Evolutionary conservation across 306 rosid species (phyloP).

Genomic region (Echinosophora koreensis): DNA sequence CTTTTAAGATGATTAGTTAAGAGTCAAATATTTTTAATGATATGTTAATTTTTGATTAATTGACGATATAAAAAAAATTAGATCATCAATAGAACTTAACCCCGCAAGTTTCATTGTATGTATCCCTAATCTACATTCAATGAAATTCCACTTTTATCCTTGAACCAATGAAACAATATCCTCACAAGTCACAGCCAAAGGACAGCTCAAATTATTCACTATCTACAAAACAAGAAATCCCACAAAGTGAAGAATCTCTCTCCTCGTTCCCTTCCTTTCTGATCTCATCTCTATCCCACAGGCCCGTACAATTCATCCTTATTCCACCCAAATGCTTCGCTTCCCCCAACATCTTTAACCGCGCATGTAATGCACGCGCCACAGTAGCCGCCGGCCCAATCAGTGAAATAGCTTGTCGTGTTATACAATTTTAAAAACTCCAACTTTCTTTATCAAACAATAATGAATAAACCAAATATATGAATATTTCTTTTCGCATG

Average conservation of each 20-base stretch:
- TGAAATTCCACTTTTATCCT: constrained; percentile 32
- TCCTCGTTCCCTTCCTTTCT: constrained; percentile 48
- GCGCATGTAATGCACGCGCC: constrained; percentile 43
- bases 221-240: constrained; percentile 49
- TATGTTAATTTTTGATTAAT: no score
- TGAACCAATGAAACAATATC: constrained; percentile 36
- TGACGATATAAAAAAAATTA: no score
- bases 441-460: no score
- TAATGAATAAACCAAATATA: no score
- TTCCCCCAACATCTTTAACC: background rate
- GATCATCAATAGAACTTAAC: background rate
- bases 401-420: no score
- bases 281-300: constrained; percentile 51
- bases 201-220: constrained; percentile 54
- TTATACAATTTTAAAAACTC: no score
- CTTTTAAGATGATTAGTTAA: no score
- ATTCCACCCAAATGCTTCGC: constrained; percentile 2
- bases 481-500: background rate
- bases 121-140: constrained; percentile 6
- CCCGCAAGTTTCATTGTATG: constrained; percentile 1
- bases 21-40: no score
- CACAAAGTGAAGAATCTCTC: constrained; percentile 56
- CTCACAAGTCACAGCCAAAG: constrained; percentile 38
- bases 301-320: constrained; percentile 52
- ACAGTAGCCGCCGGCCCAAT: constrained; percentile 17